Evolutionary conservation across 2,329 filamentous ascomycete species (phyloP).

Genomic region (Ceratocystis smalleyi): DNA sequence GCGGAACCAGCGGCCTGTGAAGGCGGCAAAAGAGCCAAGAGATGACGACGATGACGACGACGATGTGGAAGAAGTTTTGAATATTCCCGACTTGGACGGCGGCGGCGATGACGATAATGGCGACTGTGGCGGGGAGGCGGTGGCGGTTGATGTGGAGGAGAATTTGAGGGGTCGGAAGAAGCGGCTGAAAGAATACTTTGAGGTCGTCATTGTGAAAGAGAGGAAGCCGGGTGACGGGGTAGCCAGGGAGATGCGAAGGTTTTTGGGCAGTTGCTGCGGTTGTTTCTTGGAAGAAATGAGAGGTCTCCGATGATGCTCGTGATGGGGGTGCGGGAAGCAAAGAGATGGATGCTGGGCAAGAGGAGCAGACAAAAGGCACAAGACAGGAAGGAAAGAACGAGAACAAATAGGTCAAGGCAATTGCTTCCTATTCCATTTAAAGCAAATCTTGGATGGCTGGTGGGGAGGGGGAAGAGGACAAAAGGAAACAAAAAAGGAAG

Average conservation of each 20-base stretch:
- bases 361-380: too few relatives aligned
- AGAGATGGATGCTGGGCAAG: too few relatives aligned
- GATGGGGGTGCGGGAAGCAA: too few relatives aligned
- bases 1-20: slow-evolving; percentile 10
- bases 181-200: slow-evolving; percentile 9
- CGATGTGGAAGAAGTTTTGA: slow-evolving; percentile 2
- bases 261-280: neutral
- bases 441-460: neutral
- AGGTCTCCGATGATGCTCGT: neutral
- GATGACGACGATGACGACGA: slow-evolving; percentile 6
- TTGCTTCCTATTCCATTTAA: too few relatives aligned
- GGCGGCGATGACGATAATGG: neutral
- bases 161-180: slow-evolving; percentile 11
- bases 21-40: slow-evolving; percentile 6
- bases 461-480: neutral
- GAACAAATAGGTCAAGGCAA: too few relatives aligned
- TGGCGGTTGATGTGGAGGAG: slow-evolving; percentile 9
- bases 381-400: too few relatives aligned
- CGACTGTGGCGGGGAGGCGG: neutral
- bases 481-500: neutral
- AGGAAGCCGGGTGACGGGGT: neutral
- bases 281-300: neutral
- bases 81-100: slow-evolving; percentile 2
- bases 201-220: slow-evolving; percentile 7
- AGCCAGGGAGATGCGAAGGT: neutral